Evolutionary conservation across 352 stramenopile genomes (phyloP).

Genomic region (Phytopythium litorale): DNA sequence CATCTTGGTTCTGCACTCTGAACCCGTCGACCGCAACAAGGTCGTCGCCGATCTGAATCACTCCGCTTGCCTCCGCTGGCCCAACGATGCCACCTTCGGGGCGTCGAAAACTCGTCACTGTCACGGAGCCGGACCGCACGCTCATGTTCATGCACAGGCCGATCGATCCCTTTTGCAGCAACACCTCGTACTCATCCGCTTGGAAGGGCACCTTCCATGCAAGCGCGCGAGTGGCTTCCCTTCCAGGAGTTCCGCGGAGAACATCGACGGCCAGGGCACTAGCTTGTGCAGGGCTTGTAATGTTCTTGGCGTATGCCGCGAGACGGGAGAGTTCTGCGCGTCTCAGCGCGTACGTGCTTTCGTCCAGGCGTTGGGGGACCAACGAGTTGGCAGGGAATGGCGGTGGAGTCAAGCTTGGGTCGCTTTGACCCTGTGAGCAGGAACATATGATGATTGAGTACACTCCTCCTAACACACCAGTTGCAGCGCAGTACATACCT

Average conservation of each 20-base stretch:
- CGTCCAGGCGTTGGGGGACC: constrained; percentile 54
- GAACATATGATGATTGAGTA: not conserved
- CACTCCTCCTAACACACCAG: not conserved
- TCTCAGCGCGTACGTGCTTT: constrained; percentile 52
- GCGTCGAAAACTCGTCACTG: constrained; percentile 79
- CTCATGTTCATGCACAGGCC: constrained; percentile 91
- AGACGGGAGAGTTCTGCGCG: constrained; percentile 41
- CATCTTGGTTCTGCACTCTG: constrained; percentile 66
- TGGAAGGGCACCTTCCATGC: constrained; percentile 69
- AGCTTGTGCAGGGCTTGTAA: constrained; percentile 51
- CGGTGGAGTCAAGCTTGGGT: constrained; percentile 46
- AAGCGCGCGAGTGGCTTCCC: constrained; percentile 40
- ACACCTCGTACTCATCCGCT: constrained; percentile 77
- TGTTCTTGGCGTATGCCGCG: constrained; percentile 56
- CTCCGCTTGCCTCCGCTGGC: constrained; percentile 73
- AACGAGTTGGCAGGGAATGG: constrained; percentile 61
- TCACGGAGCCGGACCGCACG: constrained; percentile 73
- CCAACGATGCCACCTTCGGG: constrained; percentile 71
- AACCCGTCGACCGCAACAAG: constrained; percentile 83
- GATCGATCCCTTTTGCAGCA: constrained; percentile 84
- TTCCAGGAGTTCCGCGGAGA: constrained; percentile 40
- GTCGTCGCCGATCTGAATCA: constrained; percentile 76
- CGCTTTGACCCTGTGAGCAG: constrained; percentile 11
- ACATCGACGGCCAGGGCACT: constrained; percentile 70
- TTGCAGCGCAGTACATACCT: not conserved